phyloP scores from a whole-genome alignment of 495 filamentous ascomycete species.

The Symbiotaphrina buchneri region DNA sequence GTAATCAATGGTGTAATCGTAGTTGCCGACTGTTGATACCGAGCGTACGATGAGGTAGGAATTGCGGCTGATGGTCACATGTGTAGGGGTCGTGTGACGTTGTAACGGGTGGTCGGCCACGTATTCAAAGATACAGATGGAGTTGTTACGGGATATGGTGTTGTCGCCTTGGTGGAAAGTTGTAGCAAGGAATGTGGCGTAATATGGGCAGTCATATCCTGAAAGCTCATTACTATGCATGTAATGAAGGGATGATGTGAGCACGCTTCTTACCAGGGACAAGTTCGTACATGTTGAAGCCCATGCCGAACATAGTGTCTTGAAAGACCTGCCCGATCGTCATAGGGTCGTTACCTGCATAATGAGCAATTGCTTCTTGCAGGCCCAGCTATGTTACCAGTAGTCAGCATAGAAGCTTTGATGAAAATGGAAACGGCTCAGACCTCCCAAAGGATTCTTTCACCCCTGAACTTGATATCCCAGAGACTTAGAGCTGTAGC shows the following conservation, averaged over 20 bases:
- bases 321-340: constrained; percentile 18
- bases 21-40: constrained; percentile 28
- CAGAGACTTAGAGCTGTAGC: too few relatives aligned
- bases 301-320: constrained; percentile 24
- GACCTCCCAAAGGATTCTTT: too few relatives aligned
- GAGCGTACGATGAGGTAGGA: constrained; percentile 21
- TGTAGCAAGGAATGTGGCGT: constrained; percentile 21
- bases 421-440: too few relatives aligned
- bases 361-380: constrained; percentile 31
- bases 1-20: constrained; percentile 27
- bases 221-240: too few relatives aligned
- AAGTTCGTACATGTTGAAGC: constrained; percentile 20
- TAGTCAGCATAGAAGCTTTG: constrained; percentile 18
- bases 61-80: constrained; percentile 20
- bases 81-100: constrained; percentile 16
- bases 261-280: too few relatives aligned
- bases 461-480: too few relatives aligned
- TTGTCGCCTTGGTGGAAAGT: constrained; percentile 16
- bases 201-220: constrained; percentile 29
- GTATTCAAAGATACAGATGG: constrained; percentile 27
- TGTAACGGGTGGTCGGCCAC: constrained; percentile 20
- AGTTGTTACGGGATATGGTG: constrained; percentile 17
- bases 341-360: constrained; percentile 26
- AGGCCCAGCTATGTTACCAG: constrained; percentile 30
- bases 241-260: too few relatives aligned